Base-by-base conservation (phyloP, 176 grass and related monocot species). In the Zizania latifolia region DNA sequence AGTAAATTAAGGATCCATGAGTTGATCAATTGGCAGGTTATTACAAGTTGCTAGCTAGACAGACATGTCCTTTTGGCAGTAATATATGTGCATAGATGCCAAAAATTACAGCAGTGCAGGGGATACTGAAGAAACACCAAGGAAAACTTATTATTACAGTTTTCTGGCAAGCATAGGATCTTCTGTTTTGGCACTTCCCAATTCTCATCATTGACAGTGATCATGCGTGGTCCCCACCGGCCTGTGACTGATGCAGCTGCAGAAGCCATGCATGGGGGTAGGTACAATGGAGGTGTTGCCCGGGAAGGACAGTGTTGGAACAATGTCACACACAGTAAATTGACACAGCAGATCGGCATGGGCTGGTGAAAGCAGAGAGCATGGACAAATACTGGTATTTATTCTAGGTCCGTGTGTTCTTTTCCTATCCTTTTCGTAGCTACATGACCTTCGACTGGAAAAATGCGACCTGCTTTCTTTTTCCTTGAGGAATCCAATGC, bases 401-500 rank as follows among this genome's bases (percentile, higher is more conserved):
- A 72, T 32, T 73, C 39, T n/a, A 5, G 27, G 33, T n/a, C 40
- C 51, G 69, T 41, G 61, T 78, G 61, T 67, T 83, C 32, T 67
- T 82, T 60, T 66, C 74, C 55, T 32, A 39, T 59, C 40, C 58
- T 45, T 28, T 40, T 27, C 23, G 34, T 66, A 37, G 37, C 38
- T 59, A 2, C 19, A 17, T 40, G n/a, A 58, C 36, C 34, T 51
- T 24, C 0, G 28, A 24, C 21, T 23, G 56, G 17, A 32, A 82
- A 82, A 82, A 39, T 13, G 28, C n/a, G n/a, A n/a, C n/a, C 15
- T 29, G 29, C 16, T 48, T 15, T 50, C 50, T 48, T 27, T 76
- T 72, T 64, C 45, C 26, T 13, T 4, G 41, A 63, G 74, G 85
- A 72, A 87, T 87, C 85, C 78, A 43, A 82, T 77, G 85, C 58